Conservation (phyloP, 495 filamentous ascomycete genomes). For the Pyrenopolyporus hunteri region DNA sequence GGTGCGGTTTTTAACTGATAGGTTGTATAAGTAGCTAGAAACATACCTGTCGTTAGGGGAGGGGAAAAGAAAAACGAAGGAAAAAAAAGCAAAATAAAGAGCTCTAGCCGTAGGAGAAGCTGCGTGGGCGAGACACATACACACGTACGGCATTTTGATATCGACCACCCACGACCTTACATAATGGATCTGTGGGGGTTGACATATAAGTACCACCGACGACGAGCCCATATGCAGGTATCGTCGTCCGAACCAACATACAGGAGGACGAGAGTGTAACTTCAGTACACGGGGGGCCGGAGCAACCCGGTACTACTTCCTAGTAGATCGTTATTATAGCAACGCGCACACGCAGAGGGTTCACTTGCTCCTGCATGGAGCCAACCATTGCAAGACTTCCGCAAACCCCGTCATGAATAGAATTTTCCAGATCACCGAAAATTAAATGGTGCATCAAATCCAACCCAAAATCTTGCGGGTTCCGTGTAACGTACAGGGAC, state of each 20-base stretch:
- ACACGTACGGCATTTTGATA: constrained; percentile 5
- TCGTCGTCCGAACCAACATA: constrained; percentile 37
- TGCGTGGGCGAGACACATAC: no score
- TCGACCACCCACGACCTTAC: constrained; percentile 29
- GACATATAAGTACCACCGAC: constrained; percentile 38
- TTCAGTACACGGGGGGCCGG: constrained; percentile 37
- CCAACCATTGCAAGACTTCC: constrained; percentile 31
- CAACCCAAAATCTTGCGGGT: constrained; percentile 34
- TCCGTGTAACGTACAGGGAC: constrained; percentile 14
- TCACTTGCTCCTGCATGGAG: constrained; percentile 31
- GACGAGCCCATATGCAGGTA: constrained; percentile 32
- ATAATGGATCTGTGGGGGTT: constrained; percentile 38
- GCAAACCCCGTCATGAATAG: constrained; percentile 23
- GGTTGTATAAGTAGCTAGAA: constrained; percentile 18
- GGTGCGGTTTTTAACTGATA: not conserved
- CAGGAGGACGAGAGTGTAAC: constrained; percentile 30
- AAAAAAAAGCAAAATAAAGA: no score
- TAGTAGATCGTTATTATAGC: constrained; percentile 41
- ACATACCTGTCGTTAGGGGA: no score
- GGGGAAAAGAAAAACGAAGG: no score
- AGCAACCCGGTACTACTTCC: constrained; percentile 40
- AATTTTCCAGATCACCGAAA: constrained; percentile 39
- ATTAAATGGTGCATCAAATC: constrained; percentile 37
- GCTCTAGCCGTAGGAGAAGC: no score
- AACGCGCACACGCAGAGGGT: constrained; percentile 24